Evolutionary conservation across 2,329 filamentous ascomycete genomes (phyloP), one percentile per base, ranked within the genome.

Genomic region (Diaporthe destruens): DNA sequence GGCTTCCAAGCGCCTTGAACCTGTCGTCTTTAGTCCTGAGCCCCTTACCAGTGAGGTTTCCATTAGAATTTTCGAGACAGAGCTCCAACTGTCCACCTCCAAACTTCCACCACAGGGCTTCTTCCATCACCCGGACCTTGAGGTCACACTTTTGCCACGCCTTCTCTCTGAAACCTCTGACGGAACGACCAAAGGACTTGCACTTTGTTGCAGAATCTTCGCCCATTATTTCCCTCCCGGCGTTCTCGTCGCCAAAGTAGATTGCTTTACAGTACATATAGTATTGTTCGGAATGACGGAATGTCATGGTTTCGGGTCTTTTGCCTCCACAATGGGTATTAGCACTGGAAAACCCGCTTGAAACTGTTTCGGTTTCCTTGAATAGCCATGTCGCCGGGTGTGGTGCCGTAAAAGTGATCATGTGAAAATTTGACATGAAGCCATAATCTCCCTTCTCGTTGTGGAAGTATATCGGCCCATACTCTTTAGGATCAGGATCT

Each of bases 391-490:
- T 23, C 12, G 57, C 59, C 6, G 69, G 69, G 12, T 66, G 23
- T 5, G 69, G 57, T 1, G 69, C 69, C 7, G 2, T 32, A 2
- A 71, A 71, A 1, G 57, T 14, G 20, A 20, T 18, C 1, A 1
- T 5, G 39, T 71, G 23, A 34, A 57, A 67, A 23, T 59, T 67
- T n/a, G 69, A 71, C 69, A 66, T 57, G 51, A 66, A 71, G 39
- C 69, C 69, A n/a, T 39, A 66, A 20, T 66, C 51, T 8, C 47
- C 59, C 16, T 55, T 53, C 32, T 67, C 69, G 4, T 55, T 56
- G 51, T 71, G 59, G n/a, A 71, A 71, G 51, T 66, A 66, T 20
- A 57, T 67, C 11, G 57, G 57, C 9, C 39, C 53, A 6, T 36
- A 34, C 2, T 69, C 20, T 2, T 18, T 20, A 34, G 5, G 2